Base-by-base conservation (phyloP, 2,329 filamentous ascomycete species). In the Trichoderma hamatum region DNA sequence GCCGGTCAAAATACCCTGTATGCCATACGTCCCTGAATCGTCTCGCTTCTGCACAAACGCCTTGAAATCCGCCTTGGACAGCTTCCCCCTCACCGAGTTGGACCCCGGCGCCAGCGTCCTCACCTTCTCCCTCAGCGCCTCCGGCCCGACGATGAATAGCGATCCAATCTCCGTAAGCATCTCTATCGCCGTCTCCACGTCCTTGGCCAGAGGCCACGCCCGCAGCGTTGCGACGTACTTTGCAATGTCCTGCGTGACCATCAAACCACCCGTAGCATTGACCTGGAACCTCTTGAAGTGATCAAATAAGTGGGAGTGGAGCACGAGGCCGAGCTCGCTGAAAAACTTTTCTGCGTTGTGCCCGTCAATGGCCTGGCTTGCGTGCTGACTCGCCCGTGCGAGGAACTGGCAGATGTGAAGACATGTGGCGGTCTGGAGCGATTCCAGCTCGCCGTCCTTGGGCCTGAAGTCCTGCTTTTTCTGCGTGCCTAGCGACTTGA, bases 271-370 rank as follows among this genome's bases (percentile, higher is more conserved):
- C 0, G 95, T 94, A 51, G 94, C 93, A 74, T 94, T 97, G 73
- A 99, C 93, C 70, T 91, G 89, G 82, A 97, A 99, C 76, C 93
- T 94, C 76, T 97, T 96, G 81, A 98, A 93, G 80, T 99, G 96
- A 71, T 96, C 92, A 71, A 99, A 89, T 5, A 99, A 86, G 11
- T 96, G 86, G 61, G 86, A 83, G 73, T 94, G 90, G 43, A 97
- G 85, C 11, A 91, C 90, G 16, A 94, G 83, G 1, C 93, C 94
- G 26, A 98, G 87, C 81, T 98, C 95, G 70, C 90, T 90, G 66
- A 91, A 89, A 77, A 98, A 92, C 60, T 90, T 86, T 67, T 92
- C 90, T 1, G 97, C 86, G 74, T 98, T 98, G 52, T 90, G 88
- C 3, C 93, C 93, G 75, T 94, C 92, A 19, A 99, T 85, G 3